Evolutionary conservation across 169 alveolate genomes (phyloP).

Genomic region (Cryptosporidium bovis): DNA sequence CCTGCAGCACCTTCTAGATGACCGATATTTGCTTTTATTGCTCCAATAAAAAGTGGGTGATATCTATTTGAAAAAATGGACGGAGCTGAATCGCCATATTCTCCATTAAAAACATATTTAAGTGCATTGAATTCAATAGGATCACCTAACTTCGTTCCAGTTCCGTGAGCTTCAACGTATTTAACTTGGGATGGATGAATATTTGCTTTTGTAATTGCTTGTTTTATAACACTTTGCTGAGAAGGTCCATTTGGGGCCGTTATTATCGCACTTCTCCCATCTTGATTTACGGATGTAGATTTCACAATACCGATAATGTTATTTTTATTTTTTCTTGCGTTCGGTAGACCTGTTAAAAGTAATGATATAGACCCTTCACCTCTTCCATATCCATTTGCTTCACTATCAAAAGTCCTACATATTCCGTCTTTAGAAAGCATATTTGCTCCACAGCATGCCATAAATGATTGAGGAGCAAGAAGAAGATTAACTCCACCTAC

Average conservation of each 20-base stretch:
- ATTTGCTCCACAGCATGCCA: constrained; percentile 78
- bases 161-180: constrained; percentile 63
- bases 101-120: constrained; percentile 44
- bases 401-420: constrained; percentile 81
- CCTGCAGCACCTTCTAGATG: constrained; percentile 79
- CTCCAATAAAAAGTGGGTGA: constrained; percentile 59
- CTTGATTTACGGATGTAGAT: constrained; percentile 67
- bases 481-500: constrained; percentile 74
- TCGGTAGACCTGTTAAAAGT: constrained; percentile 39
- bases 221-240: constrained; percentile 36
- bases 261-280: constrained; percentile 71
- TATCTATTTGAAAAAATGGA: constrained; percentile 10
- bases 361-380: constrained; percentile 82
- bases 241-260: constrained; percentile 74
- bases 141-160: constrained; percentile 70
- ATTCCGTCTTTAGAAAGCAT: constrained; percentile 81
- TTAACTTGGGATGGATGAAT: constrained; percentile 24
- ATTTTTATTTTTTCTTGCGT: constrained; percentile 43
- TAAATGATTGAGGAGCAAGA: constrained; percentile 67
- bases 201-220: constrained; percentile 46
- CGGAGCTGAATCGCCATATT: not conserved
- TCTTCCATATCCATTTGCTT: constrained; percentile 82
- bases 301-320: constrained; percentile 36
- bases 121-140: constrained; percentile 73
- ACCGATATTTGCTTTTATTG: constrained; percentile 76